A percentile compares a stretch with the other conserved stretches of the same genome.
These are phyloP conservation scores for Erysimum cheiranthoides DNA, from an alignment of 345 rosid species.

Conservation along the genomic window DNA sequence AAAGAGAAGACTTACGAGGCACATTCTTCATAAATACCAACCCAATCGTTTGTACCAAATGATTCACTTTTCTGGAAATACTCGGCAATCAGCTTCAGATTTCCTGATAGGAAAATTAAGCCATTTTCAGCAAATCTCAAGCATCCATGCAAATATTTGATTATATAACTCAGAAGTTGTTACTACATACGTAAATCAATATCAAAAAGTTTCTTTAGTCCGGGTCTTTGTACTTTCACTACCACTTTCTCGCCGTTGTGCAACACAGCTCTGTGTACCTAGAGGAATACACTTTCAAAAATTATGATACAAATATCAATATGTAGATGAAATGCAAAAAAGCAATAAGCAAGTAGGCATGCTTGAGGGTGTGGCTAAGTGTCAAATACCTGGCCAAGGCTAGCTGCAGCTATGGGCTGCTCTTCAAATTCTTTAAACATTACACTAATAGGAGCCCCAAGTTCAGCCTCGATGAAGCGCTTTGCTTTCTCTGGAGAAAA, in stretches of 20 bases:
- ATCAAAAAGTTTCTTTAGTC: constrained; percentile 90
- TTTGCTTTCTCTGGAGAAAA: constrained; percentile 87
- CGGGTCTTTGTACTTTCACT: constrained; percentile 95
- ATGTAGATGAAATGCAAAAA: constrained; percentile 31
- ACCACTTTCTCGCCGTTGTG: constrained; percentile 93
- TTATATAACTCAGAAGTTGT: constrained; percentile 22
- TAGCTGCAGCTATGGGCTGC: constrained; percentile 96
- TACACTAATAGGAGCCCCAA: constrained; percentile 74
- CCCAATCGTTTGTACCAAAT: constrained; percentile 86
- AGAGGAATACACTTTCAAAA: constrained; percentile 36
- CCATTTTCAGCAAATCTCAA: constrained; percentile 28
- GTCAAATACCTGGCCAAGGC: constrained; percentile 97
- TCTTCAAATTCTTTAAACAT: constrained; percentile 88
- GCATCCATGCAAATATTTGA: background rate
- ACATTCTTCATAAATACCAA: constrained; percentile 93
- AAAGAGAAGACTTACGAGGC: constrained; percentile 60
- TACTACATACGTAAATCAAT: constrained; percentile 84
- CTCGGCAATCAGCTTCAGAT: constrained; percentile 84
- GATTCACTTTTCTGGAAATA: constrained; percentile 90
- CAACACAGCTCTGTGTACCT: constrained; percentile 94
- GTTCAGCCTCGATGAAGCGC: constrained; percentile 70
- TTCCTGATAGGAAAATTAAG: constrained; percentile 53
- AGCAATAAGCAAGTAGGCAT: background rate
- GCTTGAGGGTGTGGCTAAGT: constrained; percentile 21
- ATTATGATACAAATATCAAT: constrained; percentile 46